Base-by-base conservation (phyloP, 2,329 filamentous ascomycete species). In the Alternaria incomplexa region DNA sequence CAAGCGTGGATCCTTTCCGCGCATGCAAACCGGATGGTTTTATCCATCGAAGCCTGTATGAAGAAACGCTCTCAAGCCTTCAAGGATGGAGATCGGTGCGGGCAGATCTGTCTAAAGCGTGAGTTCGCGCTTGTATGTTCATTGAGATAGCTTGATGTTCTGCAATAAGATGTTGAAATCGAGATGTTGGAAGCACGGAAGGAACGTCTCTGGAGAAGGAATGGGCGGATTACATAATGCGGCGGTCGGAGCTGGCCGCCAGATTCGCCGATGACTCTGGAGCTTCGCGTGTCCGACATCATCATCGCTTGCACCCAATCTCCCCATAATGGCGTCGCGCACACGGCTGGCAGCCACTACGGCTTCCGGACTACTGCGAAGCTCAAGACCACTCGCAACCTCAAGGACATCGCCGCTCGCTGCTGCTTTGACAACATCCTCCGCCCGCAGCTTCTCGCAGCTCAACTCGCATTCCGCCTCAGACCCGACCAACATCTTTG, bases 311-410 rank as follows among this genome's bases (percentile, higher is more conserved):
- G 62, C 65, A 65, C 54, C 64, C 61, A 68, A 65, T 44, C 52
- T 58, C 68, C 67, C 58, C 52, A 79, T 77, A 74, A 79, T 79
- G 77, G 75, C 77, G 65, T 77, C 76, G 67, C 73, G 68, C 70
- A 76, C 71, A 65, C 71, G 75, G 58, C 68, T 78, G 69, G 70
- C 63, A 56, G 75, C 74, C 70, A 75, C 67, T 8, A 73, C 72
- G 59, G 73, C 71, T 60, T 75, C 74, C 48, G 67, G 65, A 48
- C 52, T 78, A 59, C 63, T 75, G 46, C 66, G 71, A 55, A 59
- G 65, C 43, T 72, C 75, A 40, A 65, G 69, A 25, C 57, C 68
- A 23, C 67, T 69, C 20, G 61, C 62, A 36, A 50, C 36, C n/a
- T 62, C 67, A 40, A 63, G 69, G 50, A 63, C 60, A 68, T 58